Percentiles rank a stretch among this genome's conserved stretches.
Conservation (phyloP, 108 stramenopile species). For the Pseudonitzschia pungens region DNA sequence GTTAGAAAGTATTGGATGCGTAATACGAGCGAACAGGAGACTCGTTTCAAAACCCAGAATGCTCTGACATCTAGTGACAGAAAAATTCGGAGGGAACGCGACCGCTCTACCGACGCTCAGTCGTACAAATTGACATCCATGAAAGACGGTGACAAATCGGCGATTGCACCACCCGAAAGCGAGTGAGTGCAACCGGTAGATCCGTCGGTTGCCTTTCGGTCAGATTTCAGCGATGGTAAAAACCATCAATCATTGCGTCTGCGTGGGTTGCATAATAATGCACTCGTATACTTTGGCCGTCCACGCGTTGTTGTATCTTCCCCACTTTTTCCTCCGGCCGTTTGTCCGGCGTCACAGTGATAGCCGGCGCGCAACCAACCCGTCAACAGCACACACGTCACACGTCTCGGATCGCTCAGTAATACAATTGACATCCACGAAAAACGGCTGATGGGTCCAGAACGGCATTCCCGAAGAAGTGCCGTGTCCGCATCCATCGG, state of each 20-base stretch:
- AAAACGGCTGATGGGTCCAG: not conserved
- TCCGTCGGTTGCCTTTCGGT: not conserved
- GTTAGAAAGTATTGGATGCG: not conserved
- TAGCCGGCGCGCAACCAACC: too few species aligned
- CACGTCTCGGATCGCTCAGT: not conserved
- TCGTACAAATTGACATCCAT: constrained; percentile 2
- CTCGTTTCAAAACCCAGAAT: too few species aligned
- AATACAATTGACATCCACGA: constrained; percentile 5
- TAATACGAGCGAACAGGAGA: too few species aligned
- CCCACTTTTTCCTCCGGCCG: too few species aligned
- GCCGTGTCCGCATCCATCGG: too few species aligned
- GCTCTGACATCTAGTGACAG: too few species aligned
- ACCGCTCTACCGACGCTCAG: not conserved
- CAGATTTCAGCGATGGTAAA: constrained; percentile 10
- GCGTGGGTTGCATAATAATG: too few species aligned
- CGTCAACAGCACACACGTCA: not conserved
- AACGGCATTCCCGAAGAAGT: not conserved
- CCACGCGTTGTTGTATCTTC: too few species aligned
- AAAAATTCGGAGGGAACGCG: too few species aligned
- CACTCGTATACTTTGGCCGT: too few species aligned
- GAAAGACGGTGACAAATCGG: not conserved
- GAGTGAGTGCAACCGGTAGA: not conserved
- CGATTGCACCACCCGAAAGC: too few species aligned
- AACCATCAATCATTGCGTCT: constrained; percentile 5
- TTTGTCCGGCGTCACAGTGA: too few species aligned